These are phyloP conservation scores for Saturnispora halmiae DNA, from an alignment of 805 yeast species.

Conservation along the genomic window DNA sequence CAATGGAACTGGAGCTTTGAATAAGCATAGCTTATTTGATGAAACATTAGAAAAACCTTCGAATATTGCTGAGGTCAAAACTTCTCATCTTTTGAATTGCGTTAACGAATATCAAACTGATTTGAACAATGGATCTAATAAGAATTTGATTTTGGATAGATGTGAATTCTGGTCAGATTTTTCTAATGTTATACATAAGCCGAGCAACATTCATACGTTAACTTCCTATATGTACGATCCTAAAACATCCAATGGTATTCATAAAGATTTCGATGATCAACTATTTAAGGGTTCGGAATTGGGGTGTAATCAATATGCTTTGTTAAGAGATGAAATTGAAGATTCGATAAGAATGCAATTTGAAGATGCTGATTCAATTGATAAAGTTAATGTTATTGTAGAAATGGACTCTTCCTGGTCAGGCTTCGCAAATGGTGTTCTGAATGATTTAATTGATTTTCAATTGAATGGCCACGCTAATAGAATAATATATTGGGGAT, in stretches of 20 bases:
- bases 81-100: conserved; percentile 25
- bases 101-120: conserved; percentile 57
- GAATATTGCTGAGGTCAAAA: conserved; percentile 18
- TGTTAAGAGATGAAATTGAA: conserved; percentile 42
- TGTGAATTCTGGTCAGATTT: conserved; percentile 77
- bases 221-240: conserved; percentile 52
- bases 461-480: conserved; percentile 12
- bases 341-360: conserved; percentile 48
- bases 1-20: conserved; percentile 68
- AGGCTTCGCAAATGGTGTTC: conserved; percentile 49
- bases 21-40: conserved; percentile 40
- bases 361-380: conserved; percentile 68
- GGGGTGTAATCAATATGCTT: conserved; percentile 55
- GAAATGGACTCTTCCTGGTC: conserved; percentile 83
- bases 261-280: conserved; percentile 24
- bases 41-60: conserved; percentile 9
- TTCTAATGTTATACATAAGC: conserved; percentile 55
- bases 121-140: conserved; percentile 43
- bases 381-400: conserved; percentile 60
- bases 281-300: conserved; percentile 39
- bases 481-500: conserved; percentile 11
- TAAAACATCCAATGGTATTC: conserved; percentile 17
- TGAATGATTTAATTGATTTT: conserved; percentile 24
- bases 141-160: conserved; percentile 31
- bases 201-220: conserved; percentile 46